These are phyloP conservation scores for Daldinia loculata DNA, from an alignment of 495 filamentous ascomycete species.

Conservation along the genomic window DNA sequence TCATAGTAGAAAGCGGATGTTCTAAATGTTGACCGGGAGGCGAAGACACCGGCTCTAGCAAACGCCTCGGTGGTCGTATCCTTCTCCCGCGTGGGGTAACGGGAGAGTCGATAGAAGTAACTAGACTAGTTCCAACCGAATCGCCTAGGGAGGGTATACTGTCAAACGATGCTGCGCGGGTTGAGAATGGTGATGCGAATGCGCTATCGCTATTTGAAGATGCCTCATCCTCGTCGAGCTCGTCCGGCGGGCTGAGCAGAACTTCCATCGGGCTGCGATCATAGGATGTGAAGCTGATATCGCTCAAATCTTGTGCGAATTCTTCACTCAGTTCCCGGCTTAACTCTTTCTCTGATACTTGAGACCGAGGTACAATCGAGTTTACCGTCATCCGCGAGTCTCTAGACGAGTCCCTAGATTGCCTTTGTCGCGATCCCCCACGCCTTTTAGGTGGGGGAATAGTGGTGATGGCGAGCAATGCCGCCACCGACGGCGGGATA, in stretches of 20 bases:
- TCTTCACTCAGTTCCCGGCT: constrained; percentile 53
- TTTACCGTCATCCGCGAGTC: constrained; percentile 64
- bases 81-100: constrained; percentile 49
- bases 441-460: constrained; percentile 60
- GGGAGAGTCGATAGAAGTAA: constrained; percentile 54
- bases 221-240: constrained; percentile 56
- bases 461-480: constrained; percentile 65
- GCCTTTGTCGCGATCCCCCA: constrained; percentile 27
- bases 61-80: constrained; percentile 51
- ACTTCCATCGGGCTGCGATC: constrained; percentile 59
- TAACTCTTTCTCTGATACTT: constrained; percentile 60
- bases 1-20: constrained; percentile 55
- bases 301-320: constrained; percentile 30
- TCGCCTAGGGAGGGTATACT: constrained; percentile 58
- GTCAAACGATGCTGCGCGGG: constrained; percentile 57
- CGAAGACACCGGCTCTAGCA: constrained; percentile 55
- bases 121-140: constrained; percentile 51
- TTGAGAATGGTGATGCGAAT: constrained; percentile 52
- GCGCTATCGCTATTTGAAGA: constrained; percentile 55
- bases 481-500: constrained; percentile 66
- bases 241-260: constrained; percentile 64
- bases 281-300: constrained; percentile 39
- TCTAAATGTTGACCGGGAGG: constrained; percentile 51
- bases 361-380: constrained; percentile 57
- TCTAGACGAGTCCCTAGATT: constrained; percentile 46